phyloP scores from a whole-genome alignment of 257 asterid species.

The Capsicum pubescens region DNA sequence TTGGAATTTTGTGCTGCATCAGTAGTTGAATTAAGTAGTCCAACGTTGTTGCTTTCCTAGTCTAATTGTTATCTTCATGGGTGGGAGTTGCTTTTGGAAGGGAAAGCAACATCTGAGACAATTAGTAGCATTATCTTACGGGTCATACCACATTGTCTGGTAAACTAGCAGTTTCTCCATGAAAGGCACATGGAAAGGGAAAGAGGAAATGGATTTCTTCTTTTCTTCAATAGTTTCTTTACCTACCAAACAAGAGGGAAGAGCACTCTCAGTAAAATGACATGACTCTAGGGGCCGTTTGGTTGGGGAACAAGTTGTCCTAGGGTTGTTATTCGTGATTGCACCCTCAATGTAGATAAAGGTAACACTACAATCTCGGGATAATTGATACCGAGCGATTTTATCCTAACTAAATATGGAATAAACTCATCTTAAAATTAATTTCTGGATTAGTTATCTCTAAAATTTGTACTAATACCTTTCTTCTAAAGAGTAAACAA shows the following conservation, averaged over 20 bases:
- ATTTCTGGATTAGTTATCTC: too few species aligned
- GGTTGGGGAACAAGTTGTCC: too few species aligned
- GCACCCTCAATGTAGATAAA: too few species aligned
- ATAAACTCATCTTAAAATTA: too few species aligned
- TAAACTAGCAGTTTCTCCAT: conserved; percentile 20
- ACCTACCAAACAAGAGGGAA: neutral
- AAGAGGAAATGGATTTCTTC: neutral
- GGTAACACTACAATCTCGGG: too few species aligned
- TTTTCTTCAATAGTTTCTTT: neutral
- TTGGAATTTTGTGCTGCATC: neutral
- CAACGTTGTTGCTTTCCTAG: conserved; percentile 15
- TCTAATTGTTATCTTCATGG: conserved; percentile 12
- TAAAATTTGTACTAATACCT: too few species aligned
- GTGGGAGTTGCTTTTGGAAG: conserved; percentile 1
- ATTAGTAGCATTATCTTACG: conserved; percentile 12
- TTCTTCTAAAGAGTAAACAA: too few species aligned
- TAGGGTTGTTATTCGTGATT: too few species aligned
- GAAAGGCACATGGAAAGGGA: neutral
- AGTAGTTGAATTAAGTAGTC: neutral
- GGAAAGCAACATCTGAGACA: neutral
- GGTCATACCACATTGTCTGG: conserved; percentile 24
- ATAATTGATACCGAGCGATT: too few species aligned
- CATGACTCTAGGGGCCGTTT: too few species aligned
- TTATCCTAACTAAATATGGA: too few species aligned
- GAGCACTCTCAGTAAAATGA: too few species aligned